Evolutionary conservation across 1,139 yeast species (phyloP).

Genomic region (Dujonia santamariae): DNA sequence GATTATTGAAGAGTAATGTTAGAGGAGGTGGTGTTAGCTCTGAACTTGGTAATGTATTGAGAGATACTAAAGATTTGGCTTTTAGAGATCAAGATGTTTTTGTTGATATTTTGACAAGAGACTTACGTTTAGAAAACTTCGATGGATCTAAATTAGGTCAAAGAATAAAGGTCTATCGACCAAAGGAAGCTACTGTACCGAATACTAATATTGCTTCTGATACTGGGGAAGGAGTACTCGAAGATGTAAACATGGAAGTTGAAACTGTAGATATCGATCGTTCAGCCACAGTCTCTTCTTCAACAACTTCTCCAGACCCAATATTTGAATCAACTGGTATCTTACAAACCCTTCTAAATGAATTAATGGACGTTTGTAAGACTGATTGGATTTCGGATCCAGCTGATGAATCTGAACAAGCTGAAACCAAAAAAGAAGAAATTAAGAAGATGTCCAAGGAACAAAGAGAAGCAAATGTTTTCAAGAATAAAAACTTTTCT

Average conservation of each 20-base stretch:
- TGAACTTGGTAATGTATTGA: slow-evolving; percentile 53
- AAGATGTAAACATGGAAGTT: not conserved
- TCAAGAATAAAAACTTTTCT: slow-evolving; percentile 48
- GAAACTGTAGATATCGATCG: not conserved
- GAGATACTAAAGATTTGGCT: slow-evolving; percentile 54
- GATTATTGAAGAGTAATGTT: slow-evolving; percentile 25
- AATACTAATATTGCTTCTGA: not conserved
- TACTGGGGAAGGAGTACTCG: not conserved
- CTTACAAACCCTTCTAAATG: slow-evolving; percentile 58
- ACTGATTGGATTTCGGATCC: slow-evolving; percentile 48
- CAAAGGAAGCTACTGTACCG: slow-evolving; percentile 5
- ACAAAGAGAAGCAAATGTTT: slow-evolving; percentile 25
- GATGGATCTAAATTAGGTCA: slow-evolving; percentile 22
- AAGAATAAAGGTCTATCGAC: slow-evolving; percentile 3
- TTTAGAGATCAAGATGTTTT: slow-evolving; percentile 58
- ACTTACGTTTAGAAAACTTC: slow-evolving; percentile 48
- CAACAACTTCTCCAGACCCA: slow-evolving; percentile 10
- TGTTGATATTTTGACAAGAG: slow-evolving; percentile 49
- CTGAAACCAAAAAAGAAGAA: slow-evolving; percentile 13
- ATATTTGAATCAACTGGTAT: slow-evolving; percentile 48
- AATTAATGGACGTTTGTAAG: slow-evolving; percentile 56
- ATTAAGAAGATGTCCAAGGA: slow-evolving; percentile 14
- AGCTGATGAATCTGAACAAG: slow-evolving; percentile 11
- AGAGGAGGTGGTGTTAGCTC: slow-evolving; percentile 20
- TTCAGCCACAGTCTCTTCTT: not conserved